Evolutionary conservation across 768 basidiomycete species (phyloP).

Genomic region (Naganishia kalamii): DNA sequence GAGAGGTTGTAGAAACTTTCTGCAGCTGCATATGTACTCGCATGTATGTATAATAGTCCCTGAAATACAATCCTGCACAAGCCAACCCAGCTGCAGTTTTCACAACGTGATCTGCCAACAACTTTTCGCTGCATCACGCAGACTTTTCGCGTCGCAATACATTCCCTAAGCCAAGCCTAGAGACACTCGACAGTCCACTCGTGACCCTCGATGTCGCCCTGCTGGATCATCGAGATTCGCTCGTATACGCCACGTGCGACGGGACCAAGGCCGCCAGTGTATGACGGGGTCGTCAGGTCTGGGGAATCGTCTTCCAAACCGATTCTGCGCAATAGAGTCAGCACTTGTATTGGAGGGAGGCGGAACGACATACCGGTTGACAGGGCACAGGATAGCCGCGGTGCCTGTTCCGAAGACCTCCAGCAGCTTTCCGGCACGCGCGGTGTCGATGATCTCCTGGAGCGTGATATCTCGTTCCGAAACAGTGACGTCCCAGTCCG

Average conservation of each 20-base stretch:
- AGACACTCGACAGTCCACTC: constrained; percentile 16
- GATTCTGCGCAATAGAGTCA: not conserved
- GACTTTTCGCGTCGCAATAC: too few relatives aligned
- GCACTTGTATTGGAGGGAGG: too few relatives aligned
- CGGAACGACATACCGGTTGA: constrained; percentile 17
- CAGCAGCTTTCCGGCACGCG: constrained; percentile 16
- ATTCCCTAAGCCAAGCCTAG: too few relatives aligned
- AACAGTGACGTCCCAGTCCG: constrained; percentile 14
- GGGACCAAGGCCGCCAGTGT: constrained; percentile 20
- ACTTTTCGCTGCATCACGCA: too few relatives aligned
- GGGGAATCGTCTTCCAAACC: constrained; percentile 18
- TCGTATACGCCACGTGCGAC: constrained; percentile 25
- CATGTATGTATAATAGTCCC: too few relatives aligned
- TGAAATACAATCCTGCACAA: too few relatives aligned
- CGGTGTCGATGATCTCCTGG: constrained; percentile 7
- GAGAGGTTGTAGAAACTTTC: too few relatives aligned
- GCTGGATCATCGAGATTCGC: constrained; percentile 22
- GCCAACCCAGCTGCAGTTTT: too few relatives aligned
- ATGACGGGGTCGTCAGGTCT: constrained; percentile 13
- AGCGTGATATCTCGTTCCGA: constrained; percentile 18
- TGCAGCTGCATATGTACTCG: too few relatives aligned
- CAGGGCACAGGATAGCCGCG: constrained; percentile 22
- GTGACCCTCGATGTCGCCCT: constrained; percentile 22
- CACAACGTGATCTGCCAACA: too few relatives aligned
- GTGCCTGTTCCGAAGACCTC: constrained; percentile 26